These are phyloP conservation scores for Nigrospora osmanthi DNA, from an alignment of 2,329 filamentous ascomycete species.

Conservation along the genomic window DNA sequence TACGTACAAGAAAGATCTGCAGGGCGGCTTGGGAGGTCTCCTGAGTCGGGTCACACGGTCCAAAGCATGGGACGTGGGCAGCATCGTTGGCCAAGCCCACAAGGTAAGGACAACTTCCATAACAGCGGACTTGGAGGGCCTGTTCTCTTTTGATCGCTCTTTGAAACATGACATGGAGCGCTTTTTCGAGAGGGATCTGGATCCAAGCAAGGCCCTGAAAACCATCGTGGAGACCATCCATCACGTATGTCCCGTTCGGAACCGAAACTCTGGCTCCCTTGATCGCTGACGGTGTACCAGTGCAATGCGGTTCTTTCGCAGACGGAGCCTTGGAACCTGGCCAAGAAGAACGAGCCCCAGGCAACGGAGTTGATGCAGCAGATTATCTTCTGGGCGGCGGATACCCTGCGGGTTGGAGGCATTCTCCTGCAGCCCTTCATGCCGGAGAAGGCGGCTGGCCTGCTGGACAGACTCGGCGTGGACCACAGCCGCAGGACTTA, in stretches of 20 bases:
- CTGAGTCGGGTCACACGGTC: conserved; percentile 60
- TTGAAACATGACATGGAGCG: too few species aligned
- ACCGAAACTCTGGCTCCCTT: too few species aligned
- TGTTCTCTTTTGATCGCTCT: too few species aligned
- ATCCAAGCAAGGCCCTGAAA: conserved; percentile 59
- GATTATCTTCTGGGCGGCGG: conserved; percentile 63
- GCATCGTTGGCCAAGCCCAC: conserved; percentile 39
- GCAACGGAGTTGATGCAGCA: conserved; percentile 12
- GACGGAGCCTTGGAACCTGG: conserved; percentile 60
- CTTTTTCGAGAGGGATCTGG: conserved; percentile 36
- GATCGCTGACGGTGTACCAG: conserved; percentile 26
- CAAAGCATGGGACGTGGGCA: conserved; percentile 60
- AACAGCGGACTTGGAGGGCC: too few species aligned
- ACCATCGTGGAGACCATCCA: conserved; percentile 55
- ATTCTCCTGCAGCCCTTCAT: conserved; percentile 91
- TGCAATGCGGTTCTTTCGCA: conserved; percentile 61
- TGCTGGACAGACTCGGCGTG: conserved; percentile 77
- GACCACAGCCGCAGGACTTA: conserved; percentile 52
- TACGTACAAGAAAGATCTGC: conserved; percentile 73
- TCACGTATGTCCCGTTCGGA: conserved; percentile 34
- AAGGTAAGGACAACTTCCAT: background rate
- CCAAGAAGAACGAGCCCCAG: conserved; percentile 16
- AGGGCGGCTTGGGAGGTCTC: conserved; percentile 74
- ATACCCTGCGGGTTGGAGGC: conserved; percentile 69
- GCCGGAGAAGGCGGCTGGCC: conserved; percentile 62